phyloP scores from a whole-genome alignment of 2,329 filamentous ascomycete species.

The Iodosphaeria phyllophila region DNA sequence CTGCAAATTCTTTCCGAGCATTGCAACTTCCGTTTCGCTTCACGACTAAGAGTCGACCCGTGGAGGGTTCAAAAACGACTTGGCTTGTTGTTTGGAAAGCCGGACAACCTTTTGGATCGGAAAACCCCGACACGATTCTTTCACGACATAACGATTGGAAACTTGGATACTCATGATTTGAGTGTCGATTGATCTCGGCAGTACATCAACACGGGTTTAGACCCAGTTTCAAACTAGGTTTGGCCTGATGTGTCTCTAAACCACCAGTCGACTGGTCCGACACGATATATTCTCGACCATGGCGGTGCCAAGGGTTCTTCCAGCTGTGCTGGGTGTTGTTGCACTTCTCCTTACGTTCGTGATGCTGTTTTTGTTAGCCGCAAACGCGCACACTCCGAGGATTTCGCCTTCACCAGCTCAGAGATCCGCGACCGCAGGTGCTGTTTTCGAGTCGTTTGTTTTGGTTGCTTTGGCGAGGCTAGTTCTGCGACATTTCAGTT shows the following conservation, averaged over 20 bases:
- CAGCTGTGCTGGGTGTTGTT: constrained; percentile 16
- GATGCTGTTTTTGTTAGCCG: constrained; percentile 19
- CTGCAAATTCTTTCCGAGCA: no score
- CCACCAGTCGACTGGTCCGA: constrained; percentile 1
- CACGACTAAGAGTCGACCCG: no score
- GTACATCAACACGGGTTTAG: neutral
- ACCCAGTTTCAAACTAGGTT: no score
- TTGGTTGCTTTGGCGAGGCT: constrained; percentile 17
- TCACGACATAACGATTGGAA: no score
- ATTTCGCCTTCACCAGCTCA: constrained; percentile 13
- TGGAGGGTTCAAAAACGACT: no score
- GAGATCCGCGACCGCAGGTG: constrained; percentile 18
- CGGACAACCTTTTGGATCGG: no score
- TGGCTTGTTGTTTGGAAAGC: no score
- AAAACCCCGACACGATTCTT: no score
- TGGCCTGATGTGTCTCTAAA: no score
- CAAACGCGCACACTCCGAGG: constrained; percentile 17
- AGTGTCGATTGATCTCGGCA: neutral
- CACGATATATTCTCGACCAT: constrained; percentile 10
- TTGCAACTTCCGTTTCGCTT: no score
- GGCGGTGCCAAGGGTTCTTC: constrained; percentile 15
- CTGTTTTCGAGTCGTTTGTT: constrained; percentile 17
- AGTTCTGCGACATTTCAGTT: constrained; percentile 12
- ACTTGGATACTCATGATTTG: no score
- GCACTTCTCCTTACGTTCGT: constrained; percentile 20